phyloP scores from a whole-genome alignment of 495 filamentous ascomycete species.

The Cryomyces minteri region DNA sequence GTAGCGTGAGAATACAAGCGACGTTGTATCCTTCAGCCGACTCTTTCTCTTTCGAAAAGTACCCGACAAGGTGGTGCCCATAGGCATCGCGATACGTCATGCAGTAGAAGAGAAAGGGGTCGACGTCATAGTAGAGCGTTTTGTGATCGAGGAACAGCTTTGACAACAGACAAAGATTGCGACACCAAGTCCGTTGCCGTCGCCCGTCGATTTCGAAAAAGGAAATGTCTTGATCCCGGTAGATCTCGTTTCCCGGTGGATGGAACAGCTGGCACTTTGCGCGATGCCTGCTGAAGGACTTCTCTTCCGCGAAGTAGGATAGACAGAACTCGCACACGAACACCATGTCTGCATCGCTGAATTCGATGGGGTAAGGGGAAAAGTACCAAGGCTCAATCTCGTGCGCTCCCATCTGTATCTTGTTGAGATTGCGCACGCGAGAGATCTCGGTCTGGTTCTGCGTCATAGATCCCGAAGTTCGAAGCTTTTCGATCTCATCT shows the following conservation, averaged over 20 bases:
- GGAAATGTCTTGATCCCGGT: conserved; percentile 81
- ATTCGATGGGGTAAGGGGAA: conserved; percentile 82
- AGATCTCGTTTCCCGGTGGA: conserved; percentile 94
- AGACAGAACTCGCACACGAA: conserved; percentile 98
- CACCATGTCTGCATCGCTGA: conserved; percentile 68
- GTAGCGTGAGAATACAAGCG: conserved; percentile 89
- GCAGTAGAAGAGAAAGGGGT: conserved; percentile 97
- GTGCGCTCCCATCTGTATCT: conserved; percentile 80
- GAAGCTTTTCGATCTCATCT: conserved; percentile 88
- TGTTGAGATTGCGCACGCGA: conserved; percentile 81
- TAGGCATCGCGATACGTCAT: conserved; percentile 77
- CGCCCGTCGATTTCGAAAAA: conserved; percentile 97
- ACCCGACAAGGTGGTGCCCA: conserved; percentile 85
- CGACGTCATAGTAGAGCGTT: conserved; percentile 98
- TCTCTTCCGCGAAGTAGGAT: conserved; percentile 63
- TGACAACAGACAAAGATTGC: conserved; percentile 81
- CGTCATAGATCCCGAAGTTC: conserved; percentile 90
- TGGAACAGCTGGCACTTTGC: conserved; percentile 82
- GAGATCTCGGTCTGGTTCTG: conserved; percentile 96
- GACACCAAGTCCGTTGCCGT: conserved; percentile 90
- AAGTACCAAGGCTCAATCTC: conserved; percentile 98
- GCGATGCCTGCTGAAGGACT: conserved; percentile 68
- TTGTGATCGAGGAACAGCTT: conserved; percentile 99
- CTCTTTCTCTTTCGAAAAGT: conserved; percentile 98
- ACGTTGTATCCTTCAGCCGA: conserved; percentile 92